Percentiles rank a stretch among this genome's conserved stretches.
These are phyloP conservation scores for Eimeria sp. DNA, from an alignment of 169 alveolate species.

Conservation along the genomic window DNA sequence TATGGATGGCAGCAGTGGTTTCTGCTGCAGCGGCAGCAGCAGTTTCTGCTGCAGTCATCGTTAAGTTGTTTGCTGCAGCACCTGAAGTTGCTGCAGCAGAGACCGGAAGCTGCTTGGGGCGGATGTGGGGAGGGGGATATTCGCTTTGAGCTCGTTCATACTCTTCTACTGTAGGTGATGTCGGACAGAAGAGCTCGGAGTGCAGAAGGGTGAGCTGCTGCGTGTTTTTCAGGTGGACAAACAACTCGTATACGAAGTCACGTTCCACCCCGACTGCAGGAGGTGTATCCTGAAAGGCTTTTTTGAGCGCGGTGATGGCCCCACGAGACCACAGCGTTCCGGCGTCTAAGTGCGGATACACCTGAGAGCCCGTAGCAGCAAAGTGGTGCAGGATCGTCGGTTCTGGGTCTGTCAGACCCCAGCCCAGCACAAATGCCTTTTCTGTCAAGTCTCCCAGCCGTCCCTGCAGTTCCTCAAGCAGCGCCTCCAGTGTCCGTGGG, in stretches of 20 bases:
- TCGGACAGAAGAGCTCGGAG: slow-evolving; percentile 61
- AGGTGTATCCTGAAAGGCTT: neutral
- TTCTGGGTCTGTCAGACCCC: slow-evolving; percentile 1
- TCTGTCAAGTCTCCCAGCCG: neutral
- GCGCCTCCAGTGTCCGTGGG: slow-evolving; percentile 6
- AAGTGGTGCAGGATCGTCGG: slow-evolving; percentile 54
- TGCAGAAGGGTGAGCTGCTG: slow-evolving; percentile 51
- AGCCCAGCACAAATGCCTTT: neutral
- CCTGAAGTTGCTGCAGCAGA: slow-evolving; percentile 6
- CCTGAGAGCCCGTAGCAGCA: slow-evolving; percentile 8
- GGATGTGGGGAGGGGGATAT: slow-evolving; percentile 54
- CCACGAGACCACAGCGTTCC: slow-evolving; percentile 28
- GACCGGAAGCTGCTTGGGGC: neutral
- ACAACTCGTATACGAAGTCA: slow-evolving; percentile 67
- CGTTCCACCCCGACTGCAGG: slow-evolving; percentile 5
- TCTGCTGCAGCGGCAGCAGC: slow-evolving; percentile 53
- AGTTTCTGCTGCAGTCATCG: neutral
- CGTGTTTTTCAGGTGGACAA: slow-evolving; percentile 10
- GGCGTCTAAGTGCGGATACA: slow-evolving; percentile 55
- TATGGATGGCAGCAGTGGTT: neutral
- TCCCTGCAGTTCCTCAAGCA: neutral
- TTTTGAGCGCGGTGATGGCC: neutral
- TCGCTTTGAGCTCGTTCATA: slow-evolving; percentile 17
- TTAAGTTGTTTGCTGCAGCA: neutral
- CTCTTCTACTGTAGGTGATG: neutral